Evolutionary conservation across 148 eudicot genomes (phyloP).

Genomic region (Spergularia bocconei): DNA sequence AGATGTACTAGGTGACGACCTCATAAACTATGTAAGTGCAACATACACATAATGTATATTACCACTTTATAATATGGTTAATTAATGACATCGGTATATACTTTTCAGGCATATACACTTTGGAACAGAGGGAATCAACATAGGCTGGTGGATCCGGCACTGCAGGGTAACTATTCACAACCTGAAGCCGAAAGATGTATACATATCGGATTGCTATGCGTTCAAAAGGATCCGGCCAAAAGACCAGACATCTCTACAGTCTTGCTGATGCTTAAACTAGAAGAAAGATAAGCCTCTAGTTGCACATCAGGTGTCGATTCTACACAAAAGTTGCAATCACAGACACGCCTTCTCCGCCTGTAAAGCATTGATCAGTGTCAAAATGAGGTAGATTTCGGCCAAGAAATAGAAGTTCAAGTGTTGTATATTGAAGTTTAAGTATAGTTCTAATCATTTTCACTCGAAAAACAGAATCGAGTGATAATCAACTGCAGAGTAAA

Average conservation of each 20-base stretch:
- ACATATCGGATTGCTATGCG: slow-evolving; percentile 21
- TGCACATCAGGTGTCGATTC: neutral
- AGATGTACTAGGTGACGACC: slow-evolving; percentile 13
- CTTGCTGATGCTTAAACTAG: slow-evolving; percentile 6
- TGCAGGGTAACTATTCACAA: neutral
- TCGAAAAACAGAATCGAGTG: too few relatives aligned
- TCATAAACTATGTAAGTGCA: slow-evolving; percentile 23
- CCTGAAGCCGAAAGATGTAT: slow-evolving; percentile 19
- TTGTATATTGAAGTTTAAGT: too few relatives aligned
- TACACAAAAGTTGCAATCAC: neutral
- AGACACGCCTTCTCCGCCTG: neutral
- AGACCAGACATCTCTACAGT: slow-evolving; percentile 15
- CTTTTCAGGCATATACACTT: slow-evolving; percentile 23
- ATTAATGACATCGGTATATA: neutral
- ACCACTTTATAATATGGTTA: neutral
- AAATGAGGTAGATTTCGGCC: too few relatives aligned
- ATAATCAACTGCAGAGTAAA: too few relatives aligned
- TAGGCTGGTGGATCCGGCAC: slow-evolving; percentile 1
- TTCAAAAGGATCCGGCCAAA: slow-evolving; percentile 21
- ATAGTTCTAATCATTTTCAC: too few relatives aligned
- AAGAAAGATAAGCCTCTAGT: neutral
- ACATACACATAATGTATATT: neutral
- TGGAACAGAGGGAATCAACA: slow-evolving; percentile 1
- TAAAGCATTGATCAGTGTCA: too few relatives aligned
- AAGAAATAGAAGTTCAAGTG: too few relatives aligned